Evolutionary conservation across 2,329 filamentous ascomycete species (phyloP).

Genomic region (Bipolaris sorokiniana): DNA sequence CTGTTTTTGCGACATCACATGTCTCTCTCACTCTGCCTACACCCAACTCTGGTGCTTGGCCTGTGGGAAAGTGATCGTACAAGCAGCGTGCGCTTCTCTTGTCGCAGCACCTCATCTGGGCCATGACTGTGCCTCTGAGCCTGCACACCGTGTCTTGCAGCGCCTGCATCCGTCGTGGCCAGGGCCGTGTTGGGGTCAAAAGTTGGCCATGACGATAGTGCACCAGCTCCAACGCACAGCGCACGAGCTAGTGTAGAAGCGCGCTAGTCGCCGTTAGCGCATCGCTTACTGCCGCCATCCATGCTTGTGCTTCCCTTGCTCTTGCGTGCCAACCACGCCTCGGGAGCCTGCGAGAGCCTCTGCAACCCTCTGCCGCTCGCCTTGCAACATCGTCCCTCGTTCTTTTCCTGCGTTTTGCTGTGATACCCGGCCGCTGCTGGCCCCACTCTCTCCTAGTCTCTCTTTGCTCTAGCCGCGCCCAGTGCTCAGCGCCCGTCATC

Average conservation of each 20-base stretch:
- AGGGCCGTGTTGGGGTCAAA: background rate
- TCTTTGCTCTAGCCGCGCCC: constrained; percentile 3
- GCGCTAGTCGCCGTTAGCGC: constrained; percentile 19
- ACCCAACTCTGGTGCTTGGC: background rate
- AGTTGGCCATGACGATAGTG: constrained; percentile 9
- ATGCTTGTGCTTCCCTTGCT: constrained; percentile 3
- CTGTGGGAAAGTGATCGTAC: background rate
- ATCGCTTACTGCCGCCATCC: constrained; percentile 17
- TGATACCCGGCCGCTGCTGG: constrained; percentile 32
- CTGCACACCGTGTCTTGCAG: background rate
- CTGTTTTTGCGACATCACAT: background rate
- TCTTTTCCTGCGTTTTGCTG: constrained; percentile 15
- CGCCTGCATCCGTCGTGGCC: background rate
- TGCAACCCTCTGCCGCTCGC: constrained; percentile 5
- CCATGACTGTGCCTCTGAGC: background rate
- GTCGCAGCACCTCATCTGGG: background rate
- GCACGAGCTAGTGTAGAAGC: constrained; percentile 19
- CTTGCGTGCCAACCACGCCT: constrained; percentile 13
- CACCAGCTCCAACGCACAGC: constrained; percentile 31
- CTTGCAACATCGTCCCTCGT: background rate
- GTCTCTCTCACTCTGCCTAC: background rate
- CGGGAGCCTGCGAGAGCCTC: constrained; percentile 17
- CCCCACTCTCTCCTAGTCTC: constrained; percentile 2
- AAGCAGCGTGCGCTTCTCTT: background rate
- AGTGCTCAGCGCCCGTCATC: constrained; percentile 42